Base-by-base conservation (phyloP, 1,139 yeast species). In the Lodderomyces pseudojiufengensis region DNA sequence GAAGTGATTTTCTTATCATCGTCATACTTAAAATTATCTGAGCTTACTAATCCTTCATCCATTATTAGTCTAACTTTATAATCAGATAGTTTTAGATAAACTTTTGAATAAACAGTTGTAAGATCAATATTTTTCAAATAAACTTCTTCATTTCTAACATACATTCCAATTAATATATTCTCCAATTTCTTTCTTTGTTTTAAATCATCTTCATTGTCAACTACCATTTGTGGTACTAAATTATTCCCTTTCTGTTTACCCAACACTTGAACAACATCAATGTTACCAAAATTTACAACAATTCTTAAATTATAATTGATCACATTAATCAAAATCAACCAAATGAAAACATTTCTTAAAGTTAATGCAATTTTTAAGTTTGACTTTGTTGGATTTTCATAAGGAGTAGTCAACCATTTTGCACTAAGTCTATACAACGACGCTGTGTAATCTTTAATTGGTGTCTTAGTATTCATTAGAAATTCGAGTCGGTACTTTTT, bases 121-220 rank as follows among this genome's bases (percentile, higher is more conserved):
- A 43, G 36, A 8, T 44, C 43, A n/a, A 42, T 34, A 18, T 44
- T 36, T 0, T 41, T 23, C n/a, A 53, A 31, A 36, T 59, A 59
- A 7, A 27, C 35, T 2, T 41, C 38, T 38, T 56, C 58, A 36
- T 51, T 48, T 27, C 62, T 43, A 14, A 50, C 21, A 35, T 60
- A 60, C 5, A 49, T 42, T 24, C 50, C 53, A 31, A 44, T 44
- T 14, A 59, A 29, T 8, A 50, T 13, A 10, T 38, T 44, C 9
- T 41, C 37, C 27, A 51, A 38, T 15, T 24, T 35, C n/a, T 8
- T 23, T 12, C 3, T 11, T 15, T 15, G 4, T 18, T 3, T 18
- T 7, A 31, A 31, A 16, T n/a, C 21, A 8, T 21, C 5, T 9
- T 16, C 10, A 8, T 25, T n/a, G 4, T n/a, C n/a, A n/a, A n/a